Base-by-base conservation (phyloP, 148 eudicot species). In the Rhododendron ferrugineum region DNA sequence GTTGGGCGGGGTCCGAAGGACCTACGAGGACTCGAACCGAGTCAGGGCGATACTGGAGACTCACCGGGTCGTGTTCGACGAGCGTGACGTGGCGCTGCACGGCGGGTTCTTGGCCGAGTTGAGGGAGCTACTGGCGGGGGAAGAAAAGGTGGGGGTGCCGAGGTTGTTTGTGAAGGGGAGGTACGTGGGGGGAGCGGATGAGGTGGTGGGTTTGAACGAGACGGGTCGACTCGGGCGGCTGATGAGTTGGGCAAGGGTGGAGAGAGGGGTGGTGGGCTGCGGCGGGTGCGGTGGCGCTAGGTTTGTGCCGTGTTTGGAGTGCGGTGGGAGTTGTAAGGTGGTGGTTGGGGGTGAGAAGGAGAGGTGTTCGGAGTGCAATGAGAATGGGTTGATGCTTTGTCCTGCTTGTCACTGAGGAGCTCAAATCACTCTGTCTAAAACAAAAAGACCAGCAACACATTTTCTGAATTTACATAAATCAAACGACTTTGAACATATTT, bases 271-370 rank as follows among this genome's bases (percentile, higher is more conserved):
- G 6, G 99, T 98, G 82, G 95, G 90, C 18, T 96, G 99, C 52
- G 95, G 87, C 22, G 97, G 98, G 79, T 96, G 99, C 36, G 99
- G 99, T 44, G 99, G 99, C 14, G 95, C 94, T 0, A 86, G 99
- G 91, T 96, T 96, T 78, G 89, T 96, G 84, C 99, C 99, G 50
- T 96, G 99, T 88, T 84, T 92, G 84, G 94, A 88, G 37, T 96
- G 99, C 81, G 96, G 98, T 0, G 99, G 99, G 72, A 96, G 99
- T 77, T 94, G 99, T 50, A 96, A 92, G 87, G 88, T 95, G 46
- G 47, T 89, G 78, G 90, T 92, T 13, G 95, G 87, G 40, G 90
- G 83, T 28, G 75, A 54, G 6, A 93, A 80, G 78, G 95, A 93
- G 92, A 94, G 95, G 86, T 96, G 99, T 56, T 89, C 91, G 2